phyloP scores from a whole-genome alignment of 371 early-diverging fungal species.

The Coemansia sp. region DNA sequence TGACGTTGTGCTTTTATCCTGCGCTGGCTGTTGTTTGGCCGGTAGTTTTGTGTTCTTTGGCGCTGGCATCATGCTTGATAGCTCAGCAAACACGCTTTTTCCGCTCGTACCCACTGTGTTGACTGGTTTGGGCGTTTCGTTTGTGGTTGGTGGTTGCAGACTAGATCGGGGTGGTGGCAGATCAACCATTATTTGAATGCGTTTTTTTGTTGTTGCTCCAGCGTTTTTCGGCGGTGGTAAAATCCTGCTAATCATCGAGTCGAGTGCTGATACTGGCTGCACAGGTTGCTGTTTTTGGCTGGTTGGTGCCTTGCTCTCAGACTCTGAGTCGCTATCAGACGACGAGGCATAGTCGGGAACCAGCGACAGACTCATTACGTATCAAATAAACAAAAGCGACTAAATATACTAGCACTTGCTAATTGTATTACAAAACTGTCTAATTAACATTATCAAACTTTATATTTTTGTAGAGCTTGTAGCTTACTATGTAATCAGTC shows the following conservation, averaged over 20 bases:
- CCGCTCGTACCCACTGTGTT: background rate
- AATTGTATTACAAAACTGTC: too few relatives aligned
- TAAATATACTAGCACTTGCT: too few relatives aligned
- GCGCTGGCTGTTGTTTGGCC: background rate
- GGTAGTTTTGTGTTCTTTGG: constrained; percentile 45
- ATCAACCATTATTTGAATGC: constrained; percentile 21
- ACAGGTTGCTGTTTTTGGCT: background rate
- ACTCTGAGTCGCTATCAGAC: constrained; percentile 32
- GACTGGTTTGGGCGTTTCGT: background rate
- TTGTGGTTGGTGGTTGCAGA: background rate
- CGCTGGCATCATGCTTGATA: constrained; percentile 54
- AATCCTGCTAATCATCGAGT: constrained; percentile 27
- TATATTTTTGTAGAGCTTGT: too few relatives aligned
- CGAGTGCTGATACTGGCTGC: constrained; percentile 1
- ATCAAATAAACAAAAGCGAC: background rate
- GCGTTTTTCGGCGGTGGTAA: constrained; percentile 25
- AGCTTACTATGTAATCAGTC: background rate
- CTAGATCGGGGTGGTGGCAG: constrained; percentile 1
- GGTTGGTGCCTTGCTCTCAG: background rate
- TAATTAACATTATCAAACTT: too few relatives aligned
- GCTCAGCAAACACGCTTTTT: constrained; percentile 26
- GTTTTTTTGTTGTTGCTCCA: background rate
- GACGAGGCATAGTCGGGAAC: constrained; percentile 40
- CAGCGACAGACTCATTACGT: background rate
- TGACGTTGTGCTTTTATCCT: background rate